Evolutionary conservation across 2,329 filamentous ascomycete genomes (phyloP).

Genomic region (Monosporascus cannonballus): DNA sequence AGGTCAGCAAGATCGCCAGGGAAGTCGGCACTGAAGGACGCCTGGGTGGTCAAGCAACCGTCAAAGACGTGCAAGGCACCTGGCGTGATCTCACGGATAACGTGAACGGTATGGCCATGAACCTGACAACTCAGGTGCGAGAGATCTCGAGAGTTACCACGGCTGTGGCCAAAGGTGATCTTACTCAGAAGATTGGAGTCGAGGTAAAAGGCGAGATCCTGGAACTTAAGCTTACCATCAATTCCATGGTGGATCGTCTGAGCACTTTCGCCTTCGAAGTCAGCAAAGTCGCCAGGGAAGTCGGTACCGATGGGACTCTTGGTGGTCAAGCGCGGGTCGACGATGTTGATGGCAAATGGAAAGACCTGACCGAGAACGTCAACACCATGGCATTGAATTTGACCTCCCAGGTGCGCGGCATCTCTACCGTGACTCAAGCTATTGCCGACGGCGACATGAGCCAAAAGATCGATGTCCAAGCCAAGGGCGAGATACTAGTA

Average conservation of each 20-base stretch:
- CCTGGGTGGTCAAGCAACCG: constrained; percentile 88
- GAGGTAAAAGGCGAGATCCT: constrained; percentile 92
- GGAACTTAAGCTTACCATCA: constrained; percentile 94
- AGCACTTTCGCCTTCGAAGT: constrained; percentile 96
- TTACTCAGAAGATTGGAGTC: constrained; percentile 93
- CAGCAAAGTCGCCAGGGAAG: constrained; percentile 89
- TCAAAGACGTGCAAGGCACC: constrained; percentile 93
- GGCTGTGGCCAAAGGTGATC: constrained; percentile 86
- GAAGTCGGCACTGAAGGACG: constrained; percentile 96
- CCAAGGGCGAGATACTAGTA: constrained; percentile 88
- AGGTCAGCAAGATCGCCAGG: constrained; percentile 92
- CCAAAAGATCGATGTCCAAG: constrained; percentile 91
- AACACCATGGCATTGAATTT: constrained; percentile 70
- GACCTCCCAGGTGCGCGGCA: constrained; percentile 75
- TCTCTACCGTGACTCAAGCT: constrained; percentile 89
- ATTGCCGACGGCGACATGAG: constrained; percentile 95
- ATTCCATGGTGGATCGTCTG: constrained; percentile 96
- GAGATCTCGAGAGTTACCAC: constrained; percentile 97
- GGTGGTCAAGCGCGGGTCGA: constrained; percentile 91
- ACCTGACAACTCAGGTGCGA: constrained; percentile 93
- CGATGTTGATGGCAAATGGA: constrained; percentile 96
- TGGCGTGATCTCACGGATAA: constrained; percentile 95
- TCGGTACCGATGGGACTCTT: constrained; percentile 91
- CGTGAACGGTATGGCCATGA: constrained; percentile 98
- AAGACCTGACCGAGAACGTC: constrained; percentile 87